Evolutionary conservation across 192 early-diverging fungal species (phyloP).

Genomic region (Podila verticillata): DNA sequence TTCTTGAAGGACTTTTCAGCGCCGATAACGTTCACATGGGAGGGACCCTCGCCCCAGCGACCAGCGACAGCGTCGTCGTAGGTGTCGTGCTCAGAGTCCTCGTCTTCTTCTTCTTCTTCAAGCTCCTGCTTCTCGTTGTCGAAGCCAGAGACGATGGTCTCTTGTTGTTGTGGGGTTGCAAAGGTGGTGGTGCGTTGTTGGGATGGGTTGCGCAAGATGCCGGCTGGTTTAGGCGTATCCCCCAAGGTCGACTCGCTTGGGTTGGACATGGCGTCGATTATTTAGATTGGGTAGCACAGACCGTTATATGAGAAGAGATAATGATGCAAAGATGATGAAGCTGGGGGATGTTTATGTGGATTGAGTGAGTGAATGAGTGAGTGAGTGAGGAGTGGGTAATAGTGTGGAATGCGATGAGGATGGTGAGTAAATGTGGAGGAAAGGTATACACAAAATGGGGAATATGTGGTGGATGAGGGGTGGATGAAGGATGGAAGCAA

Average conservation of each 20-base stretch:
- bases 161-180: slow-evolving; percentile 4
- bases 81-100: slow-evolving; percentile 8
- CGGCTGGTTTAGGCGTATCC: slow-evolving; percentile 6
- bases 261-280: slow-evolving; percentile 26
- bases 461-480: background rate
- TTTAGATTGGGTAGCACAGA: background rate
- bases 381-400: background rate
- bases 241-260: slow-evolving; percentile 40
- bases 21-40: slow-evolving; percentile 23
- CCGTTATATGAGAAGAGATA: background rate
- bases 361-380: background rate
- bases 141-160: slow-evolving; percentile 28
- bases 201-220: slow-evolving; percentile 24
- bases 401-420: background rate
- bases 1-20: slow-evolving; percentile 31
- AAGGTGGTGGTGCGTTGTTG: slow-evolving; percentile 6
- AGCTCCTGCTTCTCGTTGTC: slow-evolving; percentile 24
- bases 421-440: background rate
- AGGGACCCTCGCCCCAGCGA: slow-evolving; percentile 50
- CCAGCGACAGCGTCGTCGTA: slow-evolving; percentile 33
- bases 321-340: background rate
- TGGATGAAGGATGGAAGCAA: background rate
- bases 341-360: background rate
- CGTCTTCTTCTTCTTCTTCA: slow-evolving; percentile 16
- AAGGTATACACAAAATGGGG: background rate